Evolutionary conservation across 768 basidiomycete species (phyloP).

Genomic region (Podaxis mareebaensis): DNA sequence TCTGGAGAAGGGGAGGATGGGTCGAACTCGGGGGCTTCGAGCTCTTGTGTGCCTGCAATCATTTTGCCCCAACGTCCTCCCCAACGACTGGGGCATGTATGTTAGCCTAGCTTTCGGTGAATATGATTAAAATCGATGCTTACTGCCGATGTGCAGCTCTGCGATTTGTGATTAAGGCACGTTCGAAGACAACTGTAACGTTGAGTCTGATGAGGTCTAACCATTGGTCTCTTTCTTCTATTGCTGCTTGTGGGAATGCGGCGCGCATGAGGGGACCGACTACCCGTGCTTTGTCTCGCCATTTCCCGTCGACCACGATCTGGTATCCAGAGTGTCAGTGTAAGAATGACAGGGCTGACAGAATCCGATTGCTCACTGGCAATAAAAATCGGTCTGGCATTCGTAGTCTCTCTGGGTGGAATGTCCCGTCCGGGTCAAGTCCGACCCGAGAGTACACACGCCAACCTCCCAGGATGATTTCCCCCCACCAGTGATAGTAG

Average conservation of each 20-base stretch:
- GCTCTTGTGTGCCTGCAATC: conserved; percentile 33
- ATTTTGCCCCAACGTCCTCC: conserved; percentile 35
- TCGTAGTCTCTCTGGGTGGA: conserved; percentile 19
- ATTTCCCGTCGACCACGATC: conserved; percentile 34
- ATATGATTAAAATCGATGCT: conserved; percentile 12
- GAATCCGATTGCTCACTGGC: background rate
- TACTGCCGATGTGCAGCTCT: conserved; percentile 56
- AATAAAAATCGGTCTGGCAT: conserved; percentile 35
- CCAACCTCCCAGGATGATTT: conserved; percentile 44
- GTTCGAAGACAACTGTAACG: conserved; percentile 60
- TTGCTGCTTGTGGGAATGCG: conserved; percentile 58
- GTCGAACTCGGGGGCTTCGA: conserved; percentile 23
- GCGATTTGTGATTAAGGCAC: conserved; percentile 61
- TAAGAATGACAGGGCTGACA: conserved; percentile 1
- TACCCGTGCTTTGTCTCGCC: conserved; percentile 64
- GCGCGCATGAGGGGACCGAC: conserved; percentile 65
- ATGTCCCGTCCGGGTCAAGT: conserved; percentile 17
- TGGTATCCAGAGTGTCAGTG: conserved; percentile 13
- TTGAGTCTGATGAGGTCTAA: conserved; percentile 47
- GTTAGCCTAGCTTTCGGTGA: background rate
- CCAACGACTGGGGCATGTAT: conserved; percentile 24
- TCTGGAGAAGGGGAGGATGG: background rate
- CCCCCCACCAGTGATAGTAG: conserved; percentile 50
- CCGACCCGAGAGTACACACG: conserved; percentile 36
- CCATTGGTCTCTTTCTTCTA: conserved; percentile 66